These are phyloP conservation scores for Pulveroboletus sp. DNA, from an alignment of 768 basidiomycete genomes.

Conservation along the genomic window DNA sequence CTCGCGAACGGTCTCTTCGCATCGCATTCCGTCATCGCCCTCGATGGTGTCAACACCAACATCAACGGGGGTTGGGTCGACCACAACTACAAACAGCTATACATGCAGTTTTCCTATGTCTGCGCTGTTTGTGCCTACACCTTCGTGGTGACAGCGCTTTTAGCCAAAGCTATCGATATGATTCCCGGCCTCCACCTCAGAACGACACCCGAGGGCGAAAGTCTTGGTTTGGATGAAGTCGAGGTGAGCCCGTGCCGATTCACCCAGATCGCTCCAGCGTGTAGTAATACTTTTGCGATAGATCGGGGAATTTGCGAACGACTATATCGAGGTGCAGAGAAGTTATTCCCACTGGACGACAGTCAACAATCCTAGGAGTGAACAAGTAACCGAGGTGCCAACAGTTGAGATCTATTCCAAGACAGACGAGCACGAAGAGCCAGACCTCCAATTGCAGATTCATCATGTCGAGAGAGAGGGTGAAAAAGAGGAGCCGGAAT, in stretches of 20 bases:
- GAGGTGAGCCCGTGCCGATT: conserved; percentile 43
- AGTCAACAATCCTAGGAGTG: conserved; percentile 19
- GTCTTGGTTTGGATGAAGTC: conserved; percentile 63
- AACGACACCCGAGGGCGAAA: conserved; percentile 52
- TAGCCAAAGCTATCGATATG: conserved; percentile 53
- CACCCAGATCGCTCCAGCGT: not conserved
- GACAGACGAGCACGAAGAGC: conserved; percentile 38
- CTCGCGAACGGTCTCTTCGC: conserved; percentile 74
- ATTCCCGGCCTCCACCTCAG: conserved; percentile 56
- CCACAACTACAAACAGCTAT: conserved; percentile 72
- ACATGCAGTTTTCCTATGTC: conserved; percentile 68
- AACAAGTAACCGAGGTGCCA: conserved; percentile 4
- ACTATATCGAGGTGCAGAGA: conserved; percentile 66
- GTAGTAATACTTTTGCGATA: conserved; percentile 18
- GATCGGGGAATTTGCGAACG: conserved; percentile 67
- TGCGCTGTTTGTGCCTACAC: conserved; percentile 54
- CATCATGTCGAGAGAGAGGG: conserved; percentile 10
- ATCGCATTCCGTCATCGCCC: conserved; percentile 51
- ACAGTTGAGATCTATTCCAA: conserved; percentile 16
- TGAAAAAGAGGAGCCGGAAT: conserved; percentile 11
- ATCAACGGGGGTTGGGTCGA: conserved; percentile 68
- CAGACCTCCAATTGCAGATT: conserved; percentile 21
- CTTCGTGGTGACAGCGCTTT: conserved; percentile 55
- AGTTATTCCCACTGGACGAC: conserved; percentile 53
- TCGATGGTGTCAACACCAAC: conserved; percentile 61